Percentiles rank a stretch among this genome's conserved stretches.
These are phyloP conservation scores for Chalciporus piperatus DNA, from an alignment of 768 basidiomycete genomes.

Conservation along the genomic window DNA sequence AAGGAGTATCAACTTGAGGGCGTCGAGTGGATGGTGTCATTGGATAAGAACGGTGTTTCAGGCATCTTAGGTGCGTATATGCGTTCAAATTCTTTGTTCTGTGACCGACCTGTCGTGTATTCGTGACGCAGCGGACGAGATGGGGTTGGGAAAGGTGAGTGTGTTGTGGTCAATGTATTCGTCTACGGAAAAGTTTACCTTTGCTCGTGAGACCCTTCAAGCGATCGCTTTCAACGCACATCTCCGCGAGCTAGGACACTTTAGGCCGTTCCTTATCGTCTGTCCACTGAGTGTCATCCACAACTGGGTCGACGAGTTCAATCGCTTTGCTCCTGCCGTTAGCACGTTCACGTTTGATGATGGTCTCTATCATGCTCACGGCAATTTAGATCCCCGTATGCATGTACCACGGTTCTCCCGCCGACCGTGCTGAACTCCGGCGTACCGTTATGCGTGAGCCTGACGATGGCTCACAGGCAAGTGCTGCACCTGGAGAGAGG, in stretches of 20 bases:
- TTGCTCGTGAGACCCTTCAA: conserved; percentile 72
- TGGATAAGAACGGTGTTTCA: conserved; percentile 82
- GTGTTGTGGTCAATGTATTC: not conserved
- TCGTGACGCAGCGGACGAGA: conserved; percentile 74
- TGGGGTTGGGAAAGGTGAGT: conserved; percentile 84
- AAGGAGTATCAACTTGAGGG: conserved; percentile 94
- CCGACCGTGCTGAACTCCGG: conserved; percentile 78
- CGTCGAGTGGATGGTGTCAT: conserved; percentile 89
- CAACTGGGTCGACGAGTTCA: conserved; percentile 87
- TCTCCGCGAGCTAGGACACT: conserved; percentile 69
- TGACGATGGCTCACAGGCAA: conserved; percentile 23
- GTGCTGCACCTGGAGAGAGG: conserved; percentile 21
- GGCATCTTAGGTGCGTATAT: conserved; percentile 64
- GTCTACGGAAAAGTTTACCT: not conserved
- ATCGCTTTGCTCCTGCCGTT: conserved; percentile 78
- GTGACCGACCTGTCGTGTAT: not conserved
- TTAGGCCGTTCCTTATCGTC: conserved; percentile 80
- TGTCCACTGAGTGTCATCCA: conserved; percentile 92
- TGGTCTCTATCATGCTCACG: not conserved
- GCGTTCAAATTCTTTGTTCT: conserved; percentile 12
- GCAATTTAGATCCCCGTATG: conserved; percentile 70
- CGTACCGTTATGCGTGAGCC: conserved; percentile 51
- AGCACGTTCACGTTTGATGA: conserved; percentile 18
- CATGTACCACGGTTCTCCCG: conserved; percentile 86
- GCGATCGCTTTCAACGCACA: conserved; percentile 93